Conservation (phyloP, 2,329 filamentous ascomycete genomes). For the Daldinia sp. region DNA sequence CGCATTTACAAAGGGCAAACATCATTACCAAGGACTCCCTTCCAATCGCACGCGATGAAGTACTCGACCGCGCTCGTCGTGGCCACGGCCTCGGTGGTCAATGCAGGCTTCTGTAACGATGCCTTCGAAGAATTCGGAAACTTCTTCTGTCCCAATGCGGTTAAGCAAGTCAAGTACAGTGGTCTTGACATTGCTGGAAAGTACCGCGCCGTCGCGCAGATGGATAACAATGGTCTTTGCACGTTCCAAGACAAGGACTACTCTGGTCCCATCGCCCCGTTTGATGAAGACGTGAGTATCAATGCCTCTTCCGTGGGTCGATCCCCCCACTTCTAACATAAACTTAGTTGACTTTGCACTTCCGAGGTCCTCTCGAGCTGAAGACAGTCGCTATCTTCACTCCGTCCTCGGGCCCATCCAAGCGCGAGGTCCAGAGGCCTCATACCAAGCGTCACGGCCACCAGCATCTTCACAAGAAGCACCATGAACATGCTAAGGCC, state of each 20-base stretch:
- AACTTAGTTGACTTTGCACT: conserved; percentile 74
- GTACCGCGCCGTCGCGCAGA: conserved; percentile 73
- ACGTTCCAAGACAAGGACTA: conserved; percentile 64
- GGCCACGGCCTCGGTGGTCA: conserved; percentile 46
- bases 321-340: conserved; percentile 28
- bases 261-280: conserved; percentile 72
- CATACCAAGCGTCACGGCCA: conserved; percentile 60
- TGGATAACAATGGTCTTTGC: conserved; percentile 69
- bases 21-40: conserved; percentile 23
- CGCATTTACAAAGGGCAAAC: conserved; percentile 21
- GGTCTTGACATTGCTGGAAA: conserved; percentile 70
- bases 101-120: conserved; percentile 44
- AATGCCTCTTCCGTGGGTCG: neutral
- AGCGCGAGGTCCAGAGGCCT: conserved; percentile 53
- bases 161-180: conserved; percentile 75
- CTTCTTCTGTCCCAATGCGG: conserved; percentile 52
- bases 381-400: conserved; percentile 78
- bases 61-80: conserved; percentile 46
- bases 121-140: conserved; percentile 47
- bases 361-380: conserved; percentile 76
- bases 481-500: conserved; percentile 53
- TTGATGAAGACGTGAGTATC: conserved; percentile 75
- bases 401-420: conserved; percentile 55
- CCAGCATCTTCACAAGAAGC: conserved; percentile 63
- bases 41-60: conserved; percentile 42